phyloP scores from a whole-genome alignment of 2,329 filamentous ascomycete genomes.

The Penicillium sp. region DNA sequence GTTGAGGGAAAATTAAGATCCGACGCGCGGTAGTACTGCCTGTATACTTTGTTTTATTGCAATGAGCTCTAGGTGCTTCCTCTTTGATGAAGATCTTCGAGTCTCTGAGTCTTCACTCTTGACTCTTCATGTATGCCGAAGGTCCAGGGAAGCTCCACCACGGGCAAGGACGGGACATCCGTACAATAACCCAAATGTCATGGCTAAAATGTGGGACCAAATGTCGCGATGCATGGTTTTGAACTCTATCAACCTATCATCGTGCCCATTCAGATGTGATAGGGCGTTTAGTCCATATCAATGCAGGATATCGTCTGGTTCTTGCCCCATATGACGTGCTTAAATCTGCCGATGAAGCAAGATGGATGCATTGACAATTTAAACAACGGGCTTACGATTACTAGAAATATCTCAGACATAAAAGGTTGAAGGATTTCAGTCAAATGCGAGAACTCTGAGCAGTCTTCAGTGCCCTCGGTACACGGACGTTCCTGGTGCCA shows the following conservation, averaged over 20 bases:
- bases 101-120: not conserved
- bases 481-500: not conserved
- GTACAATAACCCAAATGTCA: not conserved
- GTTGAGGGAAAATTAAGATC: not conserved
- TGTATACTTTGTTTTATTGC: no score
- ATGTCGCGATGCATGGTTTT: not conserved
- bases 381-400: not conserved
- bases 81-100: not conserved
- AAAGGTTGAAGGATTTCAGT: not conserved
- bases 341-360: not conserved
- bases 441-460: no score
- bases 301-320: not conserved
- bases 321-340: not conserved
- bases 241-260: not conserved
- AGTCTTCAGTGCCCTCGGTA: no score
- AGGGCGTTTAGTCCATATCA: not conserved
- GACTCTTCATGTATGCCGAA: not conserved
- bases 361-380: not conserved
- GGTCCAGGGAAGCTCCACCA: not conserved
- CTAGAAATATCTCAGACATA: not conserved
- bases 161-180: not conserved
- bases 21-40: no score
- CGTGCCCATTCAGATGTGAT: not conserved
- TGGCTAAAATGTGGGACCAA: not conserved
- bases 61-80: not conserved